A percentile compares a stretch with the other conserved stretches of the same genome.
phyloP scores from a whole-genome alignment of 1,284 basidiomycete genomes.

The Puccinia novopanici region DNA sequence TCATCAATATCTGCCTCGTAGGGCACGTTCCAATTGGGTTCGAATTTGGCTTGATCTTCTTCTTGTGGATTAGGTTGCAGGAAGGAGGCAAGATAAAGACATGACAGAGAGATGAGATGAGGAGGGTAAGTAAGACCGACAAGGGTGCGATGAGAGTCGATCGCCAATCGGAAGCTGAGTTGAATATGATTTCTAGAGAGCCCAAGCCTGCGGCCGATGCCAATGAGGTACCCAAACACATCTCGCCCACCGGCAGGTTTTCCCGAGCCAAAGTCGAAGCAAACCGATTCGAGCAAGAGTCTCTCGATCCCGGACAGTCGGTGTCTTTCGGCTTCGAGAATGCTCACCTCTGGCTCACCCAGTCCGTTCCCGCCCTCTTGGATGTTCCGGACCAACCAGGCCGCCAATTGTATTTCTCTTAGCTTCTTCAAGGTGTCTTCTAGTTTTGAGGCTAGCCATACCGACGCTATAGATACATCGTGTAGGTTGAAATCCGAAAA shows the following conservation, averaged over 20 bases:
- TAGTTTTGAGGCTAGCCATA: conserved; percentile 94
- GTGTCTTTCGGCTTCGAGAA: conserved; percentile 81
- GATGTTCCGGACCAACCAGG: conserved; percentile 54
- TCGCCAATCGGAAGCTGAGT: conserved; percentile 78
- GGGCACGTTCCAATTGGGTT: conserved; percentile 69
- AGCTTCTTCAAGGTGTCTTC: conserved; percentile 91
- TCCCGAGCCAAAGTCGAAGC: conserved; percentile 76
- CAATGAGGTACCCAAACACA: conserved; percentile 76
- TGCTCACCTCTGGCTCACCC: conserved; percentile 57
- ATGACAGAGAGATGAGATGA: conserved; percentile 79
- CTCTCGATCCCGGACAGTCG: conserved; percentile 82
- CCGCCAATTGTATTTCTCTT: conserved; percentile 70
- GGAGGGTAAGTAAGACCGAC: conserved; percentile 83
- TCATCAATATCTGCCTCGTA: conserved; percentile 71
- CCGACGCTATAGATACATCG: conserved; percentile 82
- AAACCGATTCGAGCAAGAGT: conserved; percentile 86
- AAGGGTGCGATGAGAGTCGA: conserved; percentile 79
- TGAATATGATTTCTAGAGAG: conserved; percentile 74
- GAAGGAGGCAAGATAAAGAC: conserved; percentile 76
- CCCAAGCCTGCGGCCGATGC: conserved; percentile 57
- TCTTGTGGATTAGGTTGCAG: conserved; percentile 63
- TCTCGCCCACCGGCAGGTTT: conserved; percentile 50
- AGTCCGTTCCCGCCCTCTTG: conserved; percentile 54
- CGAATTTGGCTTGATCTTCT: conserved; percentile 61
- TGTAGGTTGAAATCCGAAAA: conserved; percentile 83